Evolutionary conservation across 2,329 filamentous ascomycete genomes (phyloP), one percentile per base, ranked within the genome.

Genomic region (Dothidotthia symphoricarpi): DNA sequence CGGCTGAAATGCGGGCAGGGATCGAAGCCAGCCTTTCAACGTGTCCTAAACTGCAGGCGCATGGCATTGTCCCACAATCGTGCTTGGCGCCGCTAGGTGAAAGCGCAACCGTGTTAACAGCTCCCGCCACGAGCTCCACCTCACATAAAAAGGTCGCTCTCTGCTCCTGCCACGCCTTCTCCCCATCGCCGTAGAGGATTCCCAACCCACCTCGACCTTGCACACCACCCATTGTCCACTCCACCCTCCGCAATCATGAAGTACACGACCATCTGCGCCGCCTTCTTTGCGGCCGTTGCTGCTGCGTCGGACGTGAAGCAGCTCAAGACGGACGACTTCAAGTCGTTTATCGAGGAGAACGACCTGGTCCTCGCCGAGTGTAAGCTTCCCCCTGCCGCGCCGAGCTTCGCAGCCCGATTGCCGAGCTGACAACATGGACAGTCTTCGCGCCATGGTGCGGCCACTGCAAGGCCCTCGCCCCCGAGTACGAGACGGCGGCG

Each of bases 401-500:
- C 12, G n/a, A 24, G 16, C 32, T 10, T 24, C 4, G 6, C 12
- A 1, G 16, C 16, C 24, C 26, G 11, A 43, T 37, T 45, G n/a
- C 31, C 28, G 13, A 33, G 41, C 70, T 78, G 63, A 77, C 63
- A 45, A 31, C 27, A 26, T 3, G 37, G 17, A 29, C 38, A 88
- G 85, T 96, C 82, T 96, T 88, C 69, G 91, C 91, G 55, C 90
- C 91, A 58, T 95, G 91, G 90, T 95, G 87, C 58, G 91, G 90
- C 53, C 91, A 97, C 80, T 97, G 91, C 86, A 97, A 98, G 79
- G 91, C 91, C 45, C 87, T 98, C 54, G 93, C 86, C 47, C 86
- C 87, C 66, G 87, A 93, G 73, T 94, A 93, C 71, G 88, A 94
- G 75, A 82, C 87, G 69, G 87, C 88, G 35, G 88, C 88, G 34